phyloP scores from a whole-genome alignment of 2,329 filamentous ascomycete genomes.

The Phialemonium atrogriseum region DNA sequence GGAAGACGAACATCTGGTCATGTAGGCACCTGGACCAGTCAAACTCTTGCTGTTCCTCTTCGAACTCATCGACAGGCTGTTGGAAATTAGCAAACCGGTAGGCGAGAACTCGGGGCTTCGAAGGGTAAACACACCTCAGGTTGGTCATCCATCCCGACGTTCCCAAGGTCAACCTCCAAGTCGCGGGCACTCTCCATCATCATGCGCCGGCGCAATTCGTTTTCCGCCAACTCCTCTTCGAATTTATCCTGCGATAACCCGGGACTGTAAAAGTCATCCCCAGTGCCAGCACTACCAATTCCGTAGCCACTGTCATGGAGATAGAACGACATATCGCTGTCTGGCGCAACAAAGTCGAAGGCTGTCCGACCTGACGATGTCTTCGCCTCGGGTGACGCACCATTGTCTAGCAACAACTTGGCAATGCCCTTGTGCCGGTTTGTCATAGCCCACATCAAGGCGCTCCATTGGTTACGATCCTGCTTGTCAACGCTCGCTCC shows the following conservation, averaged over 20 bases:
- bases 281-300: slow-evolving; percentile 70
- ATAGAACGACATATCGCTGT: slow-evolving; percentile 95
- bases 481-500: slow-evolving; percentile 87
- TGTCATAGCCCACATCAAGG: slow-evolving; percentile 99
- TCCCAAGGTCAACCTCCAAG: slow-evolving; percentile 90
- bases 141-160: slow-evolving; percentile 90
- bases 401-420: slow-evolving; percentile 84
- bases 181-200: slow-evolving; percentile 99
- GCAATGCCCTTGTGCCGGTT: slow-evolving; percentile 95
- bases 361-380: slow-evolving; percentile 90
- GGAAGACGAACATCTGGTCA: slow-evolving; percentile 99
- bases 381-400: slow-evolving; percentile 91
- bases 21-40: slow-evolving; percentile 91
- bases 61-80: slow-evolving; percentile 66
- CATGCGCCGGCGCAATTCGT: slow-evolving; percentile 90
- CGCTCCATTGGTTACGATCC: slow-evolving; percentile 94
- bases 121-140: slow-evolving; percentile 56
- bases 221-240: slow-evolving; percentile 95
- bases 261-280: slow-evolving; percentile 87
- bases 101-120: slow-evolving; percentile 9
- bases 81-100: slow-evolving; percentile 17
- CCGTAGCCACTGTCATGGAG: slow-evolving; percentile 89
- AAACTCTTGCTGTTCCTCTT: slow-evolving; percentile 88
- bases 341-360: slow-evolving; percentile 89
- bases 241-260: slow-evolving; percentile 90